Base-by-base conservation (phyloP, 129 eudicot species). In the Flaveria brownii region DNA sequence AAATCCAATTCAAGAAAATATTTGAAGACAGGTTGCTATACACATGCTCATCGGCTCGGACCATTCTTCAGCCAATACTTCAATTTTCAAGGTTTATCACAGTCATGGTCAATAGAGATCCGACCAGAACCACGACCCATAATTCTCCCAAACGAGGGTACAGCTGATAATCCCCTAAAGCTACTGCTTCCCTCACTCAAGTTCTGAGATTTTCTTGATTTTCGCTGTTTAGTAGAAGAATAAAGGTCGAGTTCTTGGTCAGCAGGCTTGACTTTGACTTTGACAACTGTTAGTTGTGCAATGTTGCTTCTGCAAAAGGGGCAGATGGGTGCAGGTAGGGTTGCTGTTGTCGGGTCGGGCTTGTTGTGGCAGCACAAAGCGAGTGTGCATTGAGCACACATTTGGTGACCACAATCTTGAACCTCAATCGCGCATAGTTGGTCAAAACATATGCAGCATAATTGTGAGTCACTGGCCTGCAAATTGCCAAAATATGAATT, bases 371-470 rank as follows among this genome's bases (percentile, higher is more conserved):
- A 95, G 85, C 99, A 95, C 67, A 95, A 84, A 30, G 96, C 87
- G 17, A 95, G 87, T 5, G 94, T 91, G 82, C 99, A 94, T 56
- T 91, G 96, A 4, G 99, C 99, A 52, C 99, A 94, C 97, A 94
- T 94, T 59, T 87, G 93, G 82, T 94, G 99, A 45, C 99, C 99
- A 26, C 97, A 94, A 78, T 86, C 89, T 86, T 89, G 97, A 68
- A 94, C 97, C 80, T 94, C 96, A 65, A 94, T 91, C 0, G 96
- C 84, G 87, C 99, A 94, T 70, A 83, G 83, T 89, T 94, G 97
- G 83, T 94, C 97, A 74, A 94, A 94, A 82, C 99, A 94, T 84
- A 94, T 91, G 86, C 97, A 89, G 72, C 99, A 94, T 75, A 94
- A 78, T 64, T 91, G 93, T 0, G 90, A 82, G 6, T 95, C 99